These are phyloP conservation scores for Talaromyces sp. DNA, from an alignment of 2,329 filamentous ascomycete genomes.

Conservation along the genomic window DNA sequence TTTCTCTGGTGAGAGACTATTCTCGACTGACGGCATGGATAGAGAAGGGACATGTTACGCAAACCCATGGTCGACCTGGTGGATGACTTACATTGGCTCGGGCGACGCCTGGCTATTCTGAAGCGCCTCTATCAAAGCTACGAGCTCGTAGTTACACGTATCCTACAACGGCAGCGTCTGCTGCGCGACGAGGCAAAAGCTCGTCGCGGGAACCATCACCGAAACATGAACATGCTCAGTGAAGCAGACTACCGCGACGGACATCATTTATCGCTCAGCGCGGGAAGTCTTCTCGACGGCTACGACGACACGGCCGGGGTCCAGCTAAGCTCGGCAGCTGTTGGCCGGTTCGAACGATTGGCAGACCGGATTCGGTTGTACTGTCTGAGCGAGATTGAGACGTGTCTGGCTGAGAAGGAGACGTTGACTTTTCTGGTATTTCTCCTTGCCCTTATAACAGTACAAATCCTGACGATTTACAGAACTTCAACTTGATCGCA, in stretches of 20 bases:
- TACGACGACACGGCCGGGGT: conserved; percentile 30
- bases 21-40: background rate
- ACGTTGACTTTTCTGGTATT: conserved; percentile 61
- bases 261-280: conserved; percentile 22
- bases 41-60: conserved; percentile 52
- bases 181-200: conserved; percentile 30
- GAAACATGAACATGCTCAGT: conserved; percentile 17
- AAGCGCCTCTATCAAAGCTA: conserved; percentile 59
- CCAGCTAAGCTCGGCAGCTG: conserved; percentile 41
- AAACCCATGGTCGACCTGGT: conserved; percentile 41
- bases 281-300: conserved; percentile 10
- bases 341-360: conserved; percentile 55
- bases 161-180: conserved; percentile 48
- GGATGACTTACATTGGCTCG: conserved; percentile 53
- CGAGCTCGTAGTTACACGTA: conserved; percentile 55
- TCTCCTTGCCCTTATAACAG: background rate
- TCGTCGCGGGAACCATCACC: conserved; percentile 12
- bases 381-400: conserved; percentile 57
- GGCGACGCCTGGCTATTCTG: conserved; percentile 55
- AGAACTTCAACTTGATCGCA: conserved; percentile 74
- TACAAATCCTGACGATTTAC: background rate
- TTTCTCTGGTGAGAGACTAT: background rate
- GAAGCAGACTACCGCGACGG: conserved; percentile 36
- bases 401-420: conserved; percentile 63
- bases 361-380: conserved; percentile 57